Conservation (phyloP, 1,284 basidiomycete species). For the Coniferiporia weirii region DNA sequence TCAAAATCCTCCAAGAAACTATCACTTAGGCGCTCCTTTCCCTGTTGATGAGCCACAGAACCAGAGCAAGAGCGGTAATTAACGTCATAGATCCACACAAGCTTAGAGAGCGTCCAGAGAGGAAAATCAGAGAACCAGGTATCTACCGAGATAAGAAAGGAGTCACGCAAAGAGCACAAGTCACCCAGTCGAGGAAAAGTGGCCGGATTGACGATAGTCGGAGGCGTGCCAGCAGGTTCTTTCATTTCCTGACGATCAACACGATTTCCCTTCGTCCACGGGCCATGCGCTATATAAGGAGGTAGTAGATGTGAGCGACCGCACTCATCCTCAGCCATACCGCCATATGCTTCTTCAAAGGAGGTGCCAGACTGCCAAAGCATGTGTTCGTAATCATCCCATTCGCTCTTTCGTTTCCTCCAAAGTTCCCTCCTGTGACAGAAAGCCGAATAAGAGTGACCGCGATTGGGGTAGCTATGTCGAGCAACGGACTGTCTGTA, state of each 20-base stretch:
- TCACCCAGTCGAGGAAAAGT: slow-evolving; percentile 18
- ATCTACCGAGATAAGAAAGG: slow-evolving; percentile 17
- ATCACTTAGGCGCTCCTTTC: neutral
- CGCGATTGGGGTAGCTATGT: slow-evolving; percentile 11
- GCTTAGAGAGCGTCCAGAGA: slow-evolving; percentile 18
- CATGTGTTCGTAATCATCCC: slow-evolving; percentile 16
- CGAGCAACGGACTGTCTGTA: slow-evolving; percentile 2
- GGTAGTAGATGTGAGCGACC: neutral
- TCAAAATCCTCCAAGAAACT: neutral
- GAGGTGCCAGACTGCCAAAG: slow-evolving; percentile 7
- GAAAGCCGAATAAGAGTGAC: slow-evolving; percentile 14
- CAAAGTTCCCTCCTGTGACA: slow-evolving; percentile 12
- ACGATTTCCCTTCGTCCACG: neutral
- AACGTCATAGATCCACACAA: slow-evolving; percentile 17
- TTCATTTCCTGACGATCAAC: neutral
- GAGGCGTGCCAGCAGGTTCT: neutral
- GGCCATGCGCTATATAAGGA: neutral
- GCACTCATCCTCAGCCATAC: slow-evolving; percentile 4
- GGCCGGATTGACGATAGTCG: slow-evolving; percentile 8
- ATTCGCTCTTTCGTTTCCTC: slow-evolving; percentile 12
- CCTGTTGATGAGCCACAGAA: neutral
- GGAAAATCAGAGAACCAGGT: slow-evolving; percentile 16
- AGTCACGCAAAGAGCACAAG: slow-evolving; percentile 12
- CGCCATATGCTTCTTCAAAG: slow-evolving; percentile 16
- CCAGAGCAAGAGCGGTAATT: slow-evolving; percentile 6